phyloP scores from a whole-genome alignment of 805 yeast species.

The Yamadazyma sp. region DNA sequence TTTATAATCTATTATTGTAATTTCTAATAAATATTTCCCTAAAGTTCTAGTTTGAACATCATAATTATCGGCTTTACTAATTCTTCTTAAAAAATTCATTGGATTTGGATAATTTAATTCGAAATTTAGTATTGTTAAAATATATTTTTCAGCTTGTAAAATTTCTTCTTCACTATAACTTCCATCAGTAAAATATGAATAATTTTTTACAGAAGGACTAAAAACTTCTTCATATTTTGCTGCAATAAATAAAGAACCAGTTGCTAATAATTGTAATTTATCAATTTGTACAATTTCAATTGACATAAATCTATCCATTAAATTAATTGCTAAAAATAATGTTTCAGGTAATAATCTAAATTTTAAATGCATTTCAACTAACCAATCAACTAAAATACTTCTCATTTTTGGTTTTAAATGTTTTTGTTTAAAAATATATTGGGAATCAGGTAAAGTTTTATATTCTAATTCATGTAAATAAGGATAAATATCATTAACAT shows the following conservation, averaged over 20 bases:
- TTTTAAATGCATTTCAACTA: constrained; percentile 81
- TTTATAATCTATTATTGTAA: constrained; percentile 69
- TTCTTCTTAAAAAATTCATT: constrained; percentile 82
- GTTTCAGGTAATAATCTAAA: constrained; percentile 86
- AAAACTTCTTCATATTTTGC: constrained; percentile 93
- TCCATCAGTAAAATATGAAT: constrained; percentile 85
- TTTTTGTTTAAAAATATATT: constrained; percentile 61
- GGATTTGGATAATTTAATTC: constrained; percentile 85
- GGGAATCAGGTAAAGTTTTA: constrained; percentile 69
- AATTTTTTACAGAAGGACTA: constrained; percentile 80
- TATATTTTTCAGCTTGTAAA: constrained; percentile 76
- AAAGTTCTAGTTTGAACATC: constrained; percentile 79
- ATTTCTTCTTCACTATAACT: constrained; percentile 79
- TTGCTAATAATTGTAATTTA: constrained; percentile 79
- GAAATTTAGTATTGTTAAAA: constrained; percentile 68
- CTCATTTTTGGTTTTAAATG: constrained; percentile 79
- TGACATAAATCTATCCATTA: constrained; percentile 85
- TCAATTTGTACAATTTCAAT: constrained; percentile 71
- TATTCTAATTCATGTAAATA: constrained; percentile 72
- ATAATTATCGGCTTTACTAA: constrained; percentile 88
- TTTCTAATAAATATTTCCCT: constrained; percentile 81
- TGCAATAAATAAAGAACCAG: constrained; percentile 82
- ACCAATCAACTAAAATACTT: constrained; percentile 88
- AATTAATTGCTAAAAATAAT: constrained; percentile 73
- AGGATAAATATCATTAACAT: constrained; percentile 81